Conservation (phyloP, 2,329 filamentous ascomycete genomes). For the Trichoderma harzianum region DNA sequence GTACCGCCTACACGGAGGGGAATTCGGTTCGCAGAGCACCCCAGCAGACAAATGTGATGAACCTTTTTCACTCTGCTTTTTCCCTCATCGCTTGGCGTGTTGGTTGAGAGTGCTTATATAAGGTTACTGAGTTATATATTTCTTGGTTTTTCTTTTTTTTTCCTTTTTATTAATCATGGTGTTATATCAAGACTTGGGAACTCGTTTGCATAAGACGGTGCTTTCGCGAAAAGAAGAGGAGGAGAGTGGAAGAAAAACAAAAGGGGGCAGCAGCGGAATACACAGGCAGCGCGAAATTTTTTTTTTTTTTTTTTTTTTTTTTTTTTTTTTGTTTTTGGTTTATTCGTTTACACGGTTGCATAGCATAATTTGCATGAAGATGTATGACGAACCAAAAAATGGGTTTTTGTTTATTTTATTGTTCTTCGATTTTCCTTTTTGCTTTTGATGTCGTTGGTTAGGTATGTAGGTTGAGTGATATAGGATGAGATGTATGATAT, state of each 20-base stretch:
- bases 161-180: not conserved
- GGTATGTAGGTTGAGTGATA: not conserved
- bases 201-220: not conserved
- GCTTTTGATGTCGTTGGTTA: not conserved
- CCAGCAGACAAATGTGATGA: slow-evolving; percentile 9
- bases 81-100: not conserved
- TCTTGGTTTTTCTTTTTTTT: not conserved
- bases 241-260: not conserved
- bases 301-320: not conserved
- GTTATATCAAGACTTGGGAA: not conserved
- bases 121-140: not conserved
- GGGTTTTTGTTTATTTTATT: not conserved
- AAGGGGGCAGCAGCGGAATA: not conserved
- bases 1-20: slow-evolving; percentile 52
- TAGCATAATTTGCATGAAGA: not conserved
- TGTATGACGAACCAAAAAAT: not conserved
- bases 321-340: not conserved
- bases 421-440: not conserved
- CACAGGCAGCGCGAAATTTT: not conserved
- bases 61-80: not conserved
- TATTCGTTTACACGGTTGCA: not conserved
- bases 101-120: not conserved
- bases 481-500: not conserved
- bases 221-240: not conserved
- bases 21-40: slow-evolving; percentile 58